Evolutionary conservation across 1,284 basidiomycete genomes (phyloP), one percentile per base, ranked within the genome.

Genomic region (Salmacisia buchloeana): DNA sequence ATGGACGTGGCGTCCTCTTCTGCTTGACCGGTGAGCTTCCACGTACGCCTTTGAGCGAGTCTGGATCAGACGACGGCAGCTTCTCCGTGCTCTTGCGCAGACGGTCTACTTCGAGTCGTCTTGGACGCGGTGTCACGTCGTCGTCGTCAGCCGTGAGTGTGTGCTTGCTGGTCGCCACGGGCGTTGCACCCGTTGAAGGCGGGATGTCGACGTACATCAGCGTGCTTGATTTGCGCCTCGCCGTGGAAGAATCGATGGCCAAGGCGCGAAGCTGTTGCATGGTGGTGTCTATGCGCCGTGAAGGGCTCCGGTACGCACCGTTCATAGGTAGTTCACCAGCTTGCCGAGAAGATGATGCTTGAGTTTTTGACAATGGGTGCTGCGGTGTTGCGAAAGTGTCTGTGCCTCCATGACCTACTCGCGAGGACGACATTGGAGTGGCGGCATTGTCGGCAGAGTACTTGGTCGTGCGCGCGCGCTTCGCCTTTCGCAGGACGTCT

Each of bases 21-120:
- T 31, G 49, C 49, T 54, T 54, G 49, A 54, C 31, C 15, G 49
- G 49, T 5, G 49, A 54, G 29, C 49, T 54, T 12, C 49, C 49
- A n/a, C 34, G 49, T 33, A 31, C 49, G 25, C 25, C 49, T 18
- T n/a, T 29, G 49, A 54, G 49, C 3, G 49, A 54, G 34, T 54
- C 49, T 15, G 49, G 49, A 29, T 54, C 49, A 4, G 49, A 54
- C 27, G 49, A 29, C 4, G 25, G 27, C 27, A 54, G 31, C 13
- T 33, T 33, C 25, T 18, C 25, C 18, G 34, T 9, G 13, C 49
- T 54, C 29, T 31, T 31, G 12, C 49, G 27, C 29, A 54, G 21
- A 18, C 27, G 31, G 27, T 31, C 29, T 2, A 54, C 21, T n/a
- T 54, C 49, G 10, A 31, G 49, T 33, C 49, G n/a, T n/a, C n/a